phyloP scores from a whole-genome alignment of 2,329 filamentous ascomycete genomes.

The Phoma sp. region DNA sequence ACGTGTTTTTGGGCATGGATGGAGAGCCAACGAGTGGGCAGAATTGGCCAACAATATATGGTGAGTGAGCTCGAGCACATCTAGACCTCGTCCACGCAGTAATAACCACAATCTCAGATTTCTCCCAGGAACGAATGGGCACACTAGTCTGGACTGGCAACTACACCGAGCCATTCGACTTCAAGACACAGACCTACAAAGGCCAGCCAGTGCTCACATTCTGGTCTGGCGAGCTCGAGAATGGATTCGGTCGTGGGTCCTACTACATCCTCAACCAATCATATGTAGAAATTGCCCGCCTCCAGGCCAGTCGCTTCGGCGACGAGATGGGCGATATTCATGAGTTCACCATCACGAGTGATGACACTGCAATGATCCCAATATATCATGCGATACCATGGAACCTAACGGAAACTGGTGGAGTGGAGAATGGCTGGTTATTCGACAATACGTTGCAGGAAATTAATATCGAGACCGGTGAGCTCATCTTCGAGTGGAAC shows the following conservation, averaged over 20 bases:
- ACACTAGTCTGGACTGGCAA: conserved; percentile 29
- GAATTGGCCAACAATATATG: conserved; percentile 28
- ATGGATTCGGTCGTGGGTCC: conserved; percentile 22
- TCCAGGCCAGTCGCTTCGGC: conserved; percentile 21
- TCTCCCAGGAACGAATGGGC: conserved; percentile 26
- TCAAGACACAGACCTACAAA: conserved; percentile 30
- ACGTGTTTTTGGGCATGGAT: conserved; percentile 25
- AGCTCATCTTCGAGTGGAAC: conserved; percentile 52
- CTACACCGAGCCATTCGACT: conserved; percentile 30
- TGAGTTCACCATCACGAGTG: conserved; percentile 54
- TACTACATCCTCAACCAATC: conserved; percentile 27
- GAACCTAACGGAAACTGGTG: conserved; percentile 51
- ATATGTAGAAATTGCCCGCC: conserved; percentile 25
- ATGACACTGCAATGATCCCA: conserved; percentile 54
- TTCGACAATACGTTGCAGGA: conserved; percentile 56
- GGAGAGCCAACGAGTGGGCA: conserved; percentile 27
- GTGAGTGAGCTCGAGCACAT: not conserved
- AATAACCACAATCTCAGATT: conserved; percentile 2
- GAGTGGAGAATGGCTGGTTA: conserved; percentile 48
- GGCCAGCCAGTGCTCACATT: conserved; percentile 32
- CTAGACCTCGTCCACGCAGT: no score
- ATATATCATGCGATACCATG: conserved; percentile 50
- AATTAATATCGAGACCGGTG: conserved; percentile 51
- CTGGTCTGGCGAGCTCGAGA: conserved; percentile 22
- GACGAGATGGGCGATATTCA: conserved; percentile 48